Conservation (phyloP, 768 basidiomycete genomes). For the Serendipita vermifera region DNA sequence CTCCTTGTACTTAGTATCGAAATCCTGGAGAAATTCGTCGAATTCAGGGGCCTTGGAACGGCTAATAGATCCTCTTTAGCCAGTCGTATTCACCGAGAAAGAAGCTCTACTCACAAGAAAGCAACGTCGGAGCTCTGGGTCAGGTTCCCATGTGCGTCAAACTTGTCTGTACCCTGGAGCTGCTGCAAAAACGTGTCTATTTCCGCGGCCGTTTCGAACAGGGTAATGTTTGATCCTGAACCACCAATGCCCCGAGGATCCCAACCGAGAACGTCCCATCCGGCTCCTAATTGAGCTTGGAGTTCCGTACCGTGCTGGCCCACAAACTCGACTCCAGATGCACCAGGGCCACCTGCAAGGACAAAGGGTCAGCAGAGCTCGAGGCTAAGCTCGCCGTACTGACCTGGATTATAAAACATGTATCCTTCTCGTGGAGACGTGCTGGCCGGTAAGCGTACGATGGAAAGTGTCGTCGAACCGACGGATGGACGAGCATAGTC, state of each 20-base stretch:
- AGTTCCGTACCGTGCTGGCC: not conserved
- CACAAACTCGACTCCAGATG: not conserved
- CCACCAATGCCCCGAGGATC: not conserved
- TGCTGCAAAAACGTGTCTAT: not conserved
- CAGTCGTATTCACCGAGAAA: too few species aligned
- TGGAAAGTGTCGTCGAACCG: not conserved
- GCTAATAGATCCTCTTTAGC: too few species aligned
- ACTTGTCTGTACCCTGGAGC: not conserved
- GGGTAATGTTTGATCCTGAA: conserved; percentile 4
- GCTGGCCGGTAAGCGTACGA: not conserved
- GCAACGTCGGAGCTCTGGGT: not conserved
- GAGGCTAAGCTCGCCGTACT: not conserved
- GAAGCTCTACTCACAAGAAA: not conserved
- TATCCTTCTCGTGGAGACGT: not conserved
- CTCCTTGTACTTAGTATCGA: too few species aligned
- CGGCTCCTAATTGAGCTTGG: not conserved
- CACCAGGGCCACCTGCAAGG: not conserved
- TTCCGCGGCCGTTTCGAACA: not conserved
- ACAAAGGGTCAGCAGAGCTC: not conserved
- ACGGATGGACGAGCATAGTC: not conserved
- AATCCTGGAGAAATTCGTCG: too few species aligned
- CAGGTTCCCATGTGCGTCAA: not conserved
- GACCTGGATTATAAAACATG: conserved; percentile 8
- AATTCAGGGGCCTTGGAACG: too few species aligned
- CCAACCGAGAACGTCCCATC: conserved; percentile 2